A percentile compares a stretch with the other conserved stretches of the same genome.
Evolutionary conservation across 306 rosid genomes (phyloP).

Genomic region (Pueraria montana): DNA sequence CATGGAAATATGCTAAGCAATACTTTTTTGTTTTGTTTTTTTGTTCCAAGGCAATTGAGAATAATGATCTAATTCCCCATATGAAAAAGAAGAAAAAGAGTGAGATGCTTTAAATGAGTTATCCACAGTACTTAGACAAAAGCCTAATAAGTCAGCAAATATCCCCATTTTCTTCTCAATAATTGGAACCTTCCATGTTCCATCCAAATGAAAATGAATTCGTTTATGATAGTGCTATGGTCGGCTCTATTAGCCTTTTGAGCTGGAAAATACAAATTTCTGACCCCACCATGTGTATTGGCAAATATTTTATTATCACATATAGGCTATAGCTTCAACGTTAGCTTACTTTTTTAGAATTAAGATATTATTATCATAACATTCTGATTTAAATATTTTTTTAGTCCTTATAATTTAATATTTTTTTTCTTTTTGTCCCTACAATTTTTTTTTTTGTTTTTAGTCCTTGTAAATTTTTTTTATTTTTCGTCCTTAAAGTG

Average conservation of each 20-base stretch:
- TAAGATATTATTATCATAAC: conserved; percentile 3
- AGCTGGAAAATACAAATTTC: conserved; percentile 52
- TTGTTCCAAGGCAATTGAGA: background rate
- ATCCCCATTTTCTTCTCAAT: conserved; percentile 26
- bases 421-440: too few species aligned
- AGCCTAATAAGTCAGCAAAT: background rate
- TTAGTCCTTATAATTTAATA: too few species aligned
- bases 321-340: too few species aligned
- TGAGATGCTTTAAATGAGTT: background rate
- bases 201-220: background rate
- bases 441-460: too few species aligned
- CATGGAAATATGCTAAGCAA: background rate
- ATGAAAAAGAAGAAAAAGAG: background rate
- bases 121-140: background rate
- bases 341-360: background rate
- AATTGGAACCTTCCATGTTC: conserved; percentile 44
- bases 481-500: too few species aligned
- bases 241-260: conserved; percentile 48
- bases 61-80: background rate
- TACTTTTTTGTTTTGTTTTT: background rate
- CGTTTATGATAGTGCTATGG: conserved; percentile 26
- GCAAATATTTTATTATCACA: conserved; percentile 25
- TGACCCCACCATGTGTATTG: conserved; percentile 61
- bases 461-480: too few species aligned
- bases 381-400: too few species aligned